Conservation (phyloP, 2,329 filamentous ascomycete species). For the Sporothrix pallida region DNA sequence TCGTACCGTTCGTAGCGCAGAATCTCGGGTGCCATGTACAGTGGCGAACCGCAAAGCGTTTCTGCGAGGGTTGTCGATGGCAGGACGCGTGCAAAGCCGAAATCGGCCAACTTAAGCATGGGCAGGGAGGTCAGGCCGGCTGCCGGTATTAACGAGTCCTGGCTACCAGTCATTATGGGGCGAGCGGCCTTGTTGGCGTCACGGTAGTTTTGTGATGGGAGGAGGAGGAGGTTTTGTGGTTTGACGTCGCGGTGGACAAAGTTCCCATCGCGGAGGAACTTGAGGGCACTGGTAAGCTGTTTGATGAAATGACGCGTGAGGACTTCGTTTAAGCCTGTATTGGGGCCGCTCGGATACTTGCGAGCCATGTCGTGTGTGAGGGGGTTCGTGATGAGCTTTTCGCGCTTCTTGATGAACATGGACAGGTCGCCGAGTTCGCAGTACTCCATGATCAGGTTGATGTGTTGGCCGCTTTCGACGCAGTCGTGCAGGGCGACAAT, state of each 20-base stretch:
- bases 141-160: constrained; percentile 79
- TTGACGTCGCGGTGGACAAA: constrained; percentile 97
- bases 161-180: constrained; percentile 76
- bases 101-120: constrained; percentile 97
- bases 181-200: constrained; percentile 65
- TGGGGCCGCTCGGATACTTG: constrained; percentile 84
- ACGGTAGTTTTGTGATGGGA: constrained; percentile 78
- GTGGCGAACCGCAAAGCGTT: constrained; percentile 91
- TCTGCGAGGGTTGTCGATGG: constrained; percentile 91
- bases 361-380: constrained; percentile 88
- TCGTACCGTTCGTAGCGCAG: constrained; percentile 97
- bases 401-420: constrained; percentile 92
- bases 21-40: constrained; percentile 99
- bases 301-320: constrained; percentile 94
- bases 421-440: constrained; percentile 95
- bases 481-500: constrained; percentile 97
- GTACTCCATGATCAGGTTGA: constrained; percentile 98
- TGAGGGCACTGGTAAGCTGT: constrained; percentile 87
- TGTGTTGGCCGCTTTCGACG: constrained; percentile 82
- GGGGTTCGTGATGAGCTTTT: constrained; percentile 77
- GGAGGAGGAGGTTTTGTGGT: constrained; percentile 90
- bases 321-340: constrained; percentile 94
- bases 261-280: constrained; percentile 83
- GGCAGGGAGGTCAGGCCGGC: constrained; percentile 83
- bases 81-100: constrained; percentile 94